Evolutionary conservation across 2,329 filamentous ascomycete species (phyloP), one percentile per base, ranked within the genome.

Genomic region (Penicillium sp.): DNA sequence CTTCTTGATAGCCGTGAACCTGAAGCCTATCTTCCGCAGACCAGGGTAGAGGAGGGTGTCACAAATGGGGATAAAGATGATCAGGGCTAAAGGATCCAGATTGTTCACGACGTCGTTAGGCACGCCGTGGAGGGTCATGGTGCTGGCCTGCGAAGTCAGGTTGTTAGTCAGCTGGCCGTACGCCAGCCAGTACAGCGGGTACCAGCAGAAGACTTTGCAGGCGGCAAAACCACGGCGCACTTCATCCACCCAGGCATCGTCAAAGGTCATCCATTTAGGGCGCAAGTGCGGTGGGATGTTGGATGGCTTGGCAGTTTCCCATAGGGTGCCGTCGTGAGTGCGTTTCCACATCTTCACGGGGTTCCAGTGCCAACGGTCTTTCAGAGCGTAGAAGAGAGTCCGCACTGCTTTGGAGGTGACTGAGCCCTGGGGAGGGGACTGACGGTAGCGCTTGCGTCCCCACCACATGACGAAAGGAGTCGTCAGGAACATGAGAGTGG

Each of bases 231-330:
- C 89, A 73, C 89, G 86, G 51, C 81, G 80, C 46, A 92, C 85
- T 69, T 92, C 88, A 68, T 91, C 89, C 29, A 93, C 89, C 89
- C 89, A 93, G 50, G 84, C 84, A 63, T 93, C 90, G 58, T 93
- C 89, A 63, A 91, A 92, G 0, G 86, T 89, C 87, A 92, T 92
- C 69, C 69, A 71, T 2, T n/a, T 20, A 1, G 69, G 63, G 49
- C 71, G 69, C 7, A 64, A 62, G 48, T 52, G 50, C 2, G 58
- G 42, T 1, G 67, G 66, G 8, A 71, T 46, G 6, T 48, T 53
- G 22, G 56, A 65, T 4, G 69, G 69, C 64, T 75, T 81, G 69
- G 66, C 67, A 1, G 47, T 22, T 1, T 67, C 59, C 69, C 69
- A 71, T 47, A 62, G 63, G 11, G 66, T 57, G 11, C 42, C 40